Percentiles rank a stretch among this genome's conserved stretches.
phyloP scores from a whole-genome alignment of 2,329 filamentous ascomycete species.

The Hypoxylon sp. region DNA sequence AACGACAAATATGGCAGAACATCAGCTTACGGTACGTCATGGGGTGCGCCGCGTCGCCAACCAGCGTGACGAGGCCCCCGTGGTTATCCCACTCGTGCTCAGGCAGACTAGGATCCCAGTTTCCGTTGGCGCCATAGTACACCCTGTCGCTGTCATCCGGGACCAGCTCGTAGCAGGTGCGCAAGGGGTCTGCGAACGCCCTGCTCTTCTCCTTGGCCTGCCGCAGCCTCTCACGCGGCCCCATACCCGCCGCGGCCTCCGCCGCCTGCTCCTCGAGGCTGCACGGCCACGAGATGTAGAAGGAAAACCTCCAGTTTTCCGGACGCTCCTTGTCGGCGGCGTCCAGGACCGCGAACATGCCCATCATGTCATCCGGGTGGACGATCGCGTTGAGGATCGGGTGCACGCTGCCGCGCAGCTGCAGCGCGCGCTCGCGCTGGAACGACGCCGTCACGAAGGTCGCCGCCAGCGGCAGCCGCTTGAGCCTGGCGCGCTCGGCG shows the following conservation, averaged over 20 bases:
- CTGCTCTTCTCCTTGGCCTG: conserved; percentile 56
- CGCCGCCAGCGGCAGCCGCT: conserved; percentile 57
- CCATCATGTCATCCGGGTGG: conserved; percentile 58
- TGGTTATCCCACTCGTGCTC: conserved; percentile 50
- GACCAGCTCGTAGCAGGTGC: conserved; percentile 53
- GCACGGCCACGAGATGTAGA: conserved; percentile 60
- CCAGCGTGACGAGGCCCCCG: conserved; percentile 49
- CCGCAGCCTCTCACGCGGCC: conserved; percentile 52
- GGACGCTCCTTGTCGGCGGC: conserved; percentile 53
- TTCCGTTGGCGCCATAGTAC: conserved; percentile 47
- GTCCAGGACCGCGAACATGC: conserved; percentile 60
- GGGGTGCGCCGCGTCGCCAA: conserved; percentile 52
- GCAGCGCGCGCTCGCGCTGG: conserved; percentile 56
- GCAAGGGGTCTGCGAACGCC: conserved; percentile 58
- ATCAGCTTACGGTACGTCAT: conserved; percentile 51
- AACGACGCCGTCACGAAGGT: conserved; percentile 59
- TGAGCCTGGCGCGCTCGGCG: conserved; percentile 48
- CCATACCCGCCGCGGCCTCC: conserved; percentile 48
- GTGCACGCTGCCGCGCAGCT: conserved; percentile 56
- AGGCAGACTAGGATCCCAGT: conserved; percentile 50
- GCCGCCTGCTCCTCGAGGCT: conserved; percentile 55
- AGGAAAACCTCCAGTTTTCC: conserved; percentile 59
- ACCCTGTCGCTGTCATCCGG: conserved; percentile 46
- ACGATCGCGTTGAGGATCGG: conserved; percentile 57
- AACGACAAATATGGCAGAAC: neutral